Evolutionary conservation across 768 basidiomycete species (phyloP).

Genomic region (Cystofilobasidium ferigula): DNA sequence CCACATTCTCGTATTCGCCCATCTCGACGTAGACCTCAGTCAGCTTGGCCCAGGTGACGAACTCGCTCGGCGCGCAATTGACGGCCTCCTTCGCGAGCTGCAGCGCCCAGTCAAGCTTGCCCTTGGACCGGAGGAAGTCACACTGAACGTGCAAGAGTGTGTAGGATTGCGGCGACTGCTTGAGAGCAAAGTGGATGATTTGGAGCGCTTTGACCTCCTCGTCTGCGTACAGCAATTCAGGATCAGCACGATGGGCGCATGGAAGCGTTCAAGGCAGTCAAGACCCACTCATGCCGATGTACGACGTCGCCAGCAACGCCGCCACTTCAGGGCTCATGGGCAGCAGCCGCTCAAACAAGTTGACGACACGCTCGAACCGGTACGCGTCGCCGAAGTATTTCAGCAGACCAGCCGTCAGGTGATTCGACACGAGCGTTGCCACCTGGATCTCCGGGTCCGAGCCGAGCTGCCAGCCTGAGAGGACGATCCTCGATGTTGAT

Average conservation of each 20-base stretch:
- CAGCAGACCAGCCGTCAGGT: conserved; percentile 83
- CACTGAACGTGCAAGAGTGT: conserved; percentile 88
- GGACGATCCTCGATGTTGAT: background rate
- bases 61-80: conserved; percentile 96
- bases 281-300: conserved; percentile 90
- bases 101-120: conserved; percentile 74
- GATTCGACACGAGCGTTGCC: conserved; percentile 90
- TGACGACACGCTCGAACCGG: conserved; percentile 38
- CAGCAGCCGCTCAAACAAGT: conserved; percentile 25
- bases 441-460: conserved; percentile 99
- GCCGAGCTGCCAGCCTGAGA: conserved; percentile 88
- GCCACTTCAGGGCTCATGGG: conserved; percentile 65
- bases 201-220: conserved; percentile 98
- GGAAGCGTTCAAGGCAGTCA: background rate
- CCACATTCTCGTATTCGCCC: conserved; percentile 64
- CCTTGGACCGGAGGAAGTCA: conserved; percentile 81
- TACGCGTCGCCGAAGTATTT: conserved; percentile 95
- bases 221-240: conserved; percentile 45
- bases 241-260: background rate
- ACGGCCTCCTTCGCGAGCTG: conserved; percentile 88
- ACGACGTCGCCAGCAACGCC: conserved; percentile 72
- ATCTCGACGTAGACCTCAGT: conserved; percentile 89
- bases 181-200: conserved; percentile 74
- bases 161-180: conserved; percentile 79
- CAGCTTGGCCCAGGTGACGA: conserved; percentile 97